Evolutionary conservation across 352 stramenopile species (phyloP).

Genomic region (Phytophthora foliorum): DNA sequence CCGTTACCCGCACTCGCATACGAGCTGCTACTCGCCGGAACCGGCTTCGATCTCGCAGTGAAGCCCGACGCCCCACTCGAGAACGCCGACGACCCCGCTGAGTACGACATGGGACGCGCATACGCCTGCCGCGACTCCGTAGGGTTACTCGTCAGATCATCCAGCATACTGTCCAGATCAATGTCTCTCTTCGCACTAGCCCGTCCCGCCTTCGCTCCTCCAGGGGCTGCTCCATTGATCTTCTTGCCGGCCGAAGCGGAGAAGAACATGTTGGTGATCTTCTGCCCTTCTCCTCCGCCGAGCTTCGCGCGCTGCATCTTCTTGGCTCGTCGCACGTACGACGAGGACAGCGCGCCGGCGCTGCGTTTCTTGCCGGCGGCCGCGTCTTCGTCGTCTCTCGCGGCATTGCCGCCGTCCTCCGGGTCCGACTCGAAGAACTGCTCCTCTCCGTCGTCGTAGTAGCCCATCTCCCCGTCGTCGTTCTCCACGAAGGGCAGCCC

Average conservation of each 20-base stretch:
- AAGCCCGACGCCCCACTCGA: slow-evolving; percentile 27
- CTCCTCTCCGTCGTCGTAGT: slow-evolving; percentile 91
- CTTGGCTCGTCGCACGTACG: slow-evolving; percentile 82
- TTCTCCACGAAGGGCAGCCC: slow-evolving; percentile 88
- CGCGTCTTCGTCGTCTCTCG: slow-evolving; percentile 54
- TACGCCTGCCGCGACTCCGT: slow-evolving; percentile 68
- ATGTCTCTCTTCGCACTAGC: slow-evolving; percentile 76
- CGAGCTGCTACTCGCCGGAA: slow-evolving; percentile 19
- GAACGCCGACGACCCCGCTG: slow-evolving; percentile 43
- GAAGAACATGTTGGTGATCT: slow-evolving; percentile 93
- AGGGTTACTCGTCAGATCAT: slow-evolving; percentile 87
- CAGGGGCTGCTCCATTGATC: slow-evolving; percentile 30
- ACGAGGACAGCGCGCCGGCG: slow-evolving; percentile 79
- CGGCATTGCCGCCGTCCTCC: slow-evolving; percentile 43
- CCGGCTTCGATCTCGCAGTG: slow-evolving; percentile 24
- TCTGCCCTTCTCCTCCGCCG: slow-evolving; percentile 74
- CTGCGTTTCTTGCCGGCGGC: slow-evolving; percentile 72
- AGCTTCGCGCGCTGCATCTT: slow-evolving; percentile 89
- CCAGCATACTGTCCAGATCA: slow-evolving; percentile 88
- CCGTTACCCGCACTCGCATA: slow-evolving; percentile 12
- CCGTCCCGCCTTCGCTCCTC: slow-evolving; percentile 17
- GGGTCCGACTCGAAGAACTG: slow-evolving; percentile 90
- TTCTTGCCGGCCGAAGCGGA: slow-evolving; percentile 59
- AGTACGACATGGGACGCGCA: slow-evolving; percentile 69
- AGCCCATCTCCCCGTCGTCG: slow-evolving; percentile 87